Base-by-base conservation (phyloP, 768 basidiomycete species). In the Crassisporium funariophilum region DNA sequence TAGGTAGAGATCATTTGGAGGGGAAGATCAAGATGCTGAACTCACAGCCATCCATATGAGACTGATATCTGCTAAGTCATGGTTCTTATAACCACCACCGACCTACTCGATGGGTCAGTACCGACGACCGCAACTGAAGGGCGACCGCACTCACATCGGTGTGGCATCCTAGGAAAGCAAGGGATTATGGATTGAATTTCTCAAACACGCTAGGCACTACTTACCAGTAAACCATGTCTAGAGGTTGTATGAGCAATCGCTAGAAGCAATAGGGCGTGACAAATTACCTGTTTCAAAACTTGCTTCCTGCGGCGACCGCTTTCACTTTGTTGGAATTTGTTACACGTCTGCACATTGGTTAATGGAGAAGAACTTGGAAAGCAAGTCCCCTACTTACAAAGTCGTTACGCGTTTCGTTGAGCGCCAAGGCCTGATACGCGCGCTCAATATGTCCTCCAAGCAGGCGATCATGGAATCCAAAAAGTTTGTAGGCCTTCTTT, bases 171-270 rank as follows among this genome's bases (percentile, higher is more conserved):
- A 11, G 21, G n/a, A 5, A 20, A 46, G 23, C 35, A 33, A 12
- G 16, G 9, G 33, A 31, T 31, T 35, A 37, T 23, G 13, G 12
- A 9, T 34, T 5, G 17, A 22, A n/a, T 33, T 11, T 12, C 21
- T 25, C 20, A 31, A 34, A 16, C 4, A 17, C 3, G 5, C 6
- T 6, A 37, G 9, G 16, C 20, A 60, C 34, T 19, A 52, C 72
- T 57, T 57, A 79, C 86, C 86, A 43, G 76, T 64, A 58, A 89
- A 89, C 86, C 87, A 89, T 53, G 81, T 84, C 82, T 86, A 20
- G 21, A 17, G n/a, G 27, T 41, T 25, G 36, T 27, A 17, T 39
- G 50, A n/a, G 31, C 35, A 19, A 6, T 40, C 10, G 2, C 3
- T 5, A 39, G 36, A 5, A 23, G 27, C 21, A 17, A 35, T 35